Conservation (phyloP, 2,329 filamentous ascomycete species). For the Teratosphaeria zuluensis region DNA sequence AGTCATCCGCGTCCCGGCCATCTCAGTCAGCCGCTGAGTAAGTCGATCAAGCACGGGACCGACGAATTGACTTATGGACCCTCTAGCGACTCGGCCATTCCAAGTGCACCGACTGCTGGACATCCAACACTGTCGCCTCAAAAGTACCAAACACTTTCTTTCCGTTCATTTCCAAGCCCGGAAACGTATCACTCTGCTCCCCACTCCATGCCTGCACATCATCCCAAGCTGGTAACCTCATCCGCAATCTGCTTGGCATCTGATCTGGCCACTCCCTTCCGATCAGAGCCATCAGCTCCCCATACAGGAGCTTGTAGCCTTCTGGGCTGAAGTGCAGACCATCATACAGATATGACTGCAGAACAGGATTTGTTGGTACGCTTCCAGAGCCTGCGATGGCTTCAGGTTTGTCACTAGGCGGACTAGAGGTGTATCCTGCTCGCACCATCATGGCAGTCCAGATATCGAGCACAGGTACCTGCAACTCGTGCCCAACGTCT, state of each 20-base stretch:
- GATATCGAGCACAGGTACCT: constrained; percentile 63
- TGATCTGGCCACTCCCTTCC: constrained; percentile 45
- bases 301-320: constrained; percentile 48
- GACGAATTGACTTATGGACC: too few species aligned
- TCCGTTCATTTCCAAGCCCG: not conserved
- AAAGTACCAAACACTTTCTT: not conserved
- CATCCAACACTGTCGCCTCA: not conserved
- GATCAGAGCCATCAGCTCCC: constrained; percentile 45
- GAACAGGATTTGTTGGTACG: constrained; percentile 46
- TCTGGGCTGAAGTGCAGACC: constrained; percentile 50
- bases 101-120: not conserved
- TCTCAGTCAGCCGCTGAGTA: too few species aligned
- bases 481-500: constrained; percentile 47
- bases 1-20: too few species aligned
- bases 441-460: constrained; percentile 68
- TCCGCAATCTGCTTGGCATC: constrained; percentile 40
- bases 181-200: not conserved
- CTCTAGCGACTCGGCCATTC: not conserved
- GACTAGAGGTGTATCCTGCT: constrained; percentile 37
- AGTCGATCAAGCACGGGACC: too few species aligned
- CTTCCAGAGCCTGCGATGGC: constrained; percentile 46
- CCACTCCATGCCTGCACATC: constrained; percentile 23
- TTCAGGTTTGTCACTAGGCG: constrained; percentile 23
- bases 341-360: constrained; percentile 46
- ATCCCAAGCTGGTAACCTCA: constrained; percentile 47